These are phyloP conservation scores for Myxozyma neglecta DNA, from an alignment of 805 yeast genomes.

Conservation along the genomic window DNA sequence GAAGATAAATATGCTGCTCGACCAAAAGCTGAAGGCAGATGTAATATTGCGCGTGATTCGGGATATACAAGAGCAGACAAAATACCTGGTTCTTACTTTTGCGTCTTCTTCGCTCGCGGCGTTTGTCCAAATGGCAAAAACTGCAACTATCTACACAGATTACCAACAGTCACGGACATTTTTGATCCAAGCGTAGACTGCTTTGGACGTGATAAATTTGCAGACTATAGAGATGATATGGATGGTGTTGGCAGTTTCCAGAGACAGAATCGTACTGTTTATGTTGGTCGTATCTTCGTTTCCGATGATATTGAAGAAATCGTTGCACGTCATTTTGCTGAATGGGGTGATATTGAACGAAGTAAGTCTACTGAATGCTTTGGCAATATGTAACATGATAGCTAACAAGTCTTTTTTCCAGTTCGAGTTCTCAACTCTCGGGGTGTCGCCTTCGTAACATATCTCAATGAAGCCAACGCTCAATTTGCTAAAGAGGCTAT, in stretches of 20 bases:
- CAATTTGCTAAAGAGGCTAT: slow-evolving; percentile 96
- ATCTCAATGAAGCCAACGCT: slow-evolving; percentile 65
- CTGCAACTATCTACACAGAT: slow-evolving; percentile 75
- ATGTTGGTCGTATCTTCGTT: slow-evolving; percentile 60
- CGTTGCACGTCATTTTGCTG: slow-evolving; percentile 55
- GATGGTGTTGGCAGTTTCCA: slow-evolving; percentile 85
- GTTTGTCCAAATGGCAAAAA: slow-evolving; percentile 69
- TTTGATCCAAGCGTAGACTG: slow-evolving; percentile 73
- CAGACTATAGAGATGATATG: slow-evolving; percentile 88
- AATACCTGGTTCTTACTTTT: slow-evolving; percentile 52
- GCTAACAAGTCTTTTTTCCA: not conserved
- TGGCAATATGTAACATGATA: not conserved
- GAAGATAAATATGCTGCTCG: slow-evolving; percentile 41
- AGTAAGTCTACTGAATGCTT: slow-evolving; percentile 26
- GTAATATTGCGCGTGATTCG: slow-evolving; percentile 61
- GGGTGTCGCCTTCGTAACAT: slow-evolving; percentile 79
- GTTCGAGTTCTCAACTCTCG: slow-evolving; percentile 59
- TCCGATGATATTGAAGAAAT: slow-evolving; percentile 46
- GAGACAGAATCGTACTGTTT: slow-evolving; percentile 68
- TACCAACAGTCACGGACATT: slow-evolving; percentile 63
- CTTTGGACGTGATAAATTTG: slow-evolving; percentile 85
- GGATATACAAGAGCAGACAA: slow-evolving; percentile 75
- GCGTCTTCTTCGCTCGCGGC: slow-evolving; percentile 87
- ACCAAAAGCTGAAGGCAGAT: slow-evolving; percentile 58
- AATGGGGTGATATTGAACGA: slow-evolving; percentile 74